These are phyloP conservation scores for Hypoxylon sp. DNA, from an alignment of 2,329 filamentous ascomycete genomes.

Conservation along the genomic window DNA sequence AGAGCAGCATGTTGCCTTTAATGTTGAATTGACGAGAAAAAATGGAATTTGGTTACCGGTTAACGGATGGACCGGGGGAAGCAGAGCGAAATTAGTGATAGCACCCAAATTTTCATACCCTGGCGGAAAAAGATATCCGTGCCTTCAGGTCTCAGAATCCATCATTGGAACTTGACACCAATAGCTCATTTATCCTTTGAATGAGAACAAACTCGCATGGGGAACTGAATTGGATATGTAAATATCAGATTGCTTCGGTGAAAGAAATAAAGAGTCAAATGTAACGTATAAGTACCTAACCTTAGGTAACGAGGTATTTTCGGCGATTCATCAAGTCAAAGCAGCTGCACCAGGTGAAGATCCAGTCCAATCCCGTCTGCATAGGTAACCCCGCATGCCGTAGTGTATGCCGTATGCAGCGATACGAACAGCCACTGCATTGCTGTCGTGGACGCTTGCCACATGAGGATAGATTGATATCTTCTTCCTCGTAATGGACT, in stretches of 20 bases:
- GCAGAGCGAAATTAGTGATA: constrained; percentile 4
- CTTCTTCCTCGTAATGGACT: constrained; percentile 30
- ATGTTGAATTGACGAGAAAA: constrained; percentile 1
- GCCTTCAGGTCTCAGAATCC: neutral
- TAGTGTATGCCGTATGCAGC: constrained; percentile 20
- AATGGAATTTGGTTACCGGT: constrained; percentile 9
- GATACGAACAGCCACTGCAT: constrained; percentile 37
- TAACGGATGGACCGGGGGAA: constrained; percentile 22
- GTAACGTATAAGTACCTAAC: constrained; percentile 6
- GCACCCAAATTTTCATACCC: constrained; percentile 28
- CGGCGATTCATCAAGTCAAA: constrained; percentile 22
- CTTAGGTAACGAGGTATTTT: constrained; percentile 24
- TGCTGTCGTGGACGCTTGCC: constrained; percentile 41
- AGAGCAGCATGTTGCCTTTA: neutral
- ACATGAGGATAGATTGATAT: constrained; percentile 20
- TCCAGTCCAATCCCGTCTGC: constrained; percentile 37
- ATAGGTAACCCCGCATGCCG: constrained; percentile 38
- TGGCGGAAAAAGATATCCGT: constrained; percentile 1
- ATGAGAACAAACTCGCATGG: neutral
- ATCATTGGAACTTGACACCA: constrained; percentile 15
- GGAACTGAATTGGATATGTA: neutral
- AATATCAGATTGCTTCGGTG: neutral
- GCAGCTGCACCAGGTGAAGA: constrained; percentile 23
- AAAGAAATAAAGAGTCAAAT: neutral
- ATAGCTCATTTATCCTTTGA: neutral